Evolutionary conservation across 306 rosid genomes (phyloP).

Genomic region (Malus sieversii): DNA sequence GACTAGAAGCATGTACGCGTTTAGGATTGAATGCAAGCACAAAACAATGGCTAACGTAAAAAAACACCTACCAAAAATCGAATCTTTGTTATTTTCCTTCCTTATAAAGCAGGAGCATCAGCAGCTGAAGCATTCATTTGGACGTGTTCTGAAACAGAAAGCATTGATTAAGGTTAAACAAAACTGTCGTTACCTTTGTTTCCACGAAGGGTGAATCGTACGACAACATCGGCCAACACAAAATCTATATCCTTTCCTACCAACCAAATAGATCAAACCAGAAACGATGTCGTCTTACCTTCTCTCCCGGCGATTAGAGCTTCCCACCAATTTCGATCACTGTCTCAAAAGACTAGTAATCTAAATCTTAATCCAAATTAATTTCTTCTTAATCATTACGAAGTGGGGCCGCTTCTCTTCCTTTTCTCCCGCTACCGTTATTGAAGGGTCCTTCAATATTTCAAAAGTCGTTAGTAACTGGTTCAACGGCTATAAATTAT

Average conservation of each 20-base stretch:
- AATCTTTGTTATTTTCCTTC: neutral
- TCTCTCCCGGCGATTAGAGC: neutral
- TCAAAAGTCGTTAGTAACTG: constrained; percentile 21
- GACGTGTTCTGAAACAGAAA: constrained; percentile 4
- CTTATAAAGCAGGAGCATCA: neutral
- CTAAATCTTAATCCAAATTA: neutral
- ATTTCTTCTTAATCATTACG: constrained; percentile 10
- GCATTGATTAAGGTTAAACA: neutral
- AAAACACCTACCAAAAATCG: neutral
- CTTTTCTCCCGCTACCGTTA: constrained; percentile 15
- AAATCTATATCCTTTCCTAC: neutral
- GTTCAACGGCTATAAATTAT: constrained; percentile 29
- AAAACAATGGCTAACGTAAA: neutral
- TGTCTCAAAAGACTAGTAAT: neutral
- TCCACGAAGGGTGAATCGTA: neutral
- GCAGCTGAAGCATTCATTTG: neutral
- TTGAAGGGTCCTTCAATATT: neutral
- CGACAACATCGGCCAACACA: neutral
- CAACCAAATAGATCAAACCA: neutral
- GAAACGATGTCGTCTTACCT: constrained; percentile 3
- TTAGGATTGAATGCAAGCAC: neutral
- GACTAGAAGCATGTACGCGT: neutral
- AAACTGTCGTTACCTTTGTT: neutral
- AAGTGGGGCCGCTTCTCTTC: constrained; percentile 20
- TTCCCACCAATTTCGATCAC: neutral